Base-by-base conservation (phyloP, 306 rosid genomes). In the Vicia faba region DNA sequence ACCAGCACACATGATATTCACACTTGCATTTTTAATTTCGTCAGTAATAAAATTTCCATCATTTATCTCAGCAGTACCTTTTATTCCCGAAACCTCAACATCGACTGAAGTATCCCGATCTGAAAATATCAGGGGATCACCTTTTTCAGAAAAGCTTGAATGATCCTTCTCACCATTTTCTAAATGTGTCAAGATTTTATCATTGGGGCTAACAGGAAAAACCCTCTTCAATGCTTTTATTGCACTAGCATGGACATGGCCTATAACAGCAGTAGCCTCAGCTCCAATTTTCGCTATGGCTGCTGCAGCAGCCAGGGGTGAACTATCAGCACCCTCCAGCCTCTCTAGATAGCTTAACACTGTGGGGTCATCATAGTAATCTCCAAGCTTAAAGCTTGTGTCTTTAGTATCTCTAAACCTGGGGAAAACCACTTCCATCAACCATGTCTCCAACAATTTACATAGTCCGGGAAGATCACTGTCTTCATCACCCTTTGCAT, bases 261-360 rank as follows among this genome's bases (percentile, higher is more conserved):
- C 93, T 73, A 93, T 87, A 73, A 86, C 97, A 70, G 97, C 97
- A 48, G 95, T 80, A 77, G 97, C 99, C 84, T 86, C 99, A 29
- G 99, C 91, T 40, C 99, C 95, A 3, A 93, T 90, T 82, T 84
- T 88, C 31, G 76, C 96, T 73, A 93, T 90, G 62, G 99, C 97
- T 69, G 99, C 97, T 28, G 99, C 96, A 9, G 99, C 99, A 78
- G 97, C 99, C 76, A 93, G 73, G 25, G 99, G 99, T 49, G 97
- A 90, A 75, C 83, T 88, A 39, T 85, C 89, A 77, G 75, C 87
- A 53, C 95, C 82, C 75, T 83, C 96, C 66, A 86, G 77, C 86
- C 84, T 85, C 76, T 90, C 99, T 46, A 93, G 80, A 84, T 88
- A 89, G 65, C 87, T 87, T 60, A 93, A 79, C 74, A 93, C 98